A percentile compares a stretch with the other conserved stretches of the same genome.
phyloP scores from a whole-genome alignment of 441 rosid genomes.

The Raphanus hybrid region DNA sequence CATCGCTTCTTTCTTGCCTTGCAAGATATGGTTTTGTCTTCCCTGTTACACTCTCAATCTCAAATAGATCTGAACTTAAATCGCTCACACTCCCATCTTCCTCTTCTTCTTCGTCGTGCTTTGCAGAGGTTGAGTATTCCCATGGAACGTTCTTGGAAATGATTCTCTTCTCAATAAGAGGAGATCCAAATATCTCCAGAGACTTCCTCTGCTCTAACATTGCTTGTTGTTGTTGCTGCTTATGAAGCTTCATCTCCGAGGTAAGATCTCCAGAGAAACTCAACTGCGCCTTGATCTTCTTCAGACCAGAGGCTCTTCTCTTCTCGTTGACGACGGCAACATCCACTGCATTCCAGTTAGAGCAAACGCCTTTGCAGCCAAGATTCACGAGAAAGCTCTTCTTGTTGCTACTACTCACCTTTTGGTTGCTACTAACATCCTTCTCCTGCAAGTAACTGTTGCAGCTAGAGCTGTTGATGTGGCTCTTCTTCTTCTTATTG shows the following conservation, averaged over 20 bases:
- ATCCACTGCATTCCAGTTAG: slow-evolving; percentile 60
- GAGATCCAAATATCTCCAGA: slow-evolving; percentile 69
- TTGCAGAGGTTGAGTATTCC: slow-evolving; percentile 42
- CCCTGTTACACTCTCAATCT: slow-evolving; percentile 78
- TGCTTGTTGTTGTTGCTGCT: slow-evolving; percentile 45
- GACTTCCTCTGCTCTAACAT: slow-evolving; percentile 52
- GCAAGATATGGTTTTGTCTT: slow-evolving; percentile 59
- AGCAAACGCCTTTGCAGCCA: slow-evolving; percentile 69
- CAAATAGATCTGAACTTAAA: slow-evolving; percentile 86
- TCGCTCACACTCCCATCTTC: slow-evolving; percentile 61
- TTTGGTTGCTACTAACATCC: slow-evolving; percentile 34
- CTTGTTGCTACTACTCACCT: slow-evolving; percentile 33
- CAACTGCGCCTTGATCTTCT: slow-evolving; percentile 39
- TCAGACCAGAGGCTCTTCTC: slow-evolving; percentile 42
- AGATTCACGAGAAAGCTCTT: slow-evolving; percentile 61
- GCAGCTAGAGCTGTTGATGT: slow-evolving; percentile 27
- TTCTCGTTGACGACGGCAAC: slow-evolving; percentile 41
- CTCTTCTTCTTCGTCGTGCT: slow-evolving; percentile 33
- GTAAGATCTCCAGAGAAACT: slow-evolving; percentile 43
- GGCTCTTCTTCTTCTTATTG: slow-evolving; percentile 23
- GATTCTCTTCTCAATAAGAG: slow-evolving; percentile 46
- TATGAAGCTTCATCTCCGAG: slow-evolving; percentile 41
- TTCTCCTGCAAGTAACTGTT: slow-evolving; percentile 37
- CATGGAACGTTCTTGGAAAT: slow-evolving; percentile 55
- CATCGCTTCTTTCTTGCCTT: slow-evolving; percentile 60